Base-by-base conservation (phyloP, 768 basidiomycete genomes). In the Cystofilobasidium bisporidii region DNA sequence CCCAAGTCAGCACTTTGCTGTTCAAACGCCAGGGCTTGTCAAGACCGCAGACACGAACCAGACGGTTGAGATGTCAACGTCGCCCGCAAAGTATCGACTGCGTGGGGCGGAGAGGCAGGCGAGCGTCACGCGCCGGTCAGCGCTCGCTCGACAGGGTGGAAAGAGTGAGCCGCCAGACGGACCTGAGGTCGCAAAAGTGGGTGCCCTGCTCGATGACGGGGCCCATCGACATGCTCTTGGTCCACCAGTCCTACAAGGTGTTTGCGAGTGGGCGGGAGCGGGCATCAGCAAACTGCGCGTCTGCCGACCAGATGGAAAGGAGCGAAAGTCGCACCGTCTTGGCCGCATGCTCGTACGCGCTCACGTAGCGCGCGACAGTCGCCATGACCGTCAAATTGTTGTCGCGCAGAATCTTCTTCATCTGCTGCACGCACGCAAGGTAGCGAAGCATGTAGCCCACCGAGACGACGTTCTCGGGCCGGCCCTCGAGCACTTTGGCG, bases 51-150 rank as follows among this genome's bases (percentile, higher is more conserved):
- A n/a, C n/a, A 74, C 94, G 71, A 72, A 78, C 70, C 78, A 77
- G 43, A 78, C 77, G 40, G 83, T 83, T 61, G 84, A 79, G 69
- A 93, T 85, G 74, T 96, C 89, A 66, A 96, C 90, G 71, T 94
- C 89, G 20, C 94, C 94, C 61, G 92, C 94, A 74, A 98, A 97
- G 81, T 94, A 94, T 71, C 94, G 87, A n/a, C n/a, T n/a, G n/a
- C n/a, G n/a, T n/a, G n/a, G n/a, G n/a, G n/a, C n/a, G n/a, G n/a
- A n/a, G n/a, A n/a, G n/a, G n/a, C n/a, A n/a, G n/a, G n/a, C n/a
- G n/a, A n/a, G n/a, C n/a, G n/a, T n/a, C n/a, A n/a, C n/a, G n/a
- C n/a, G n/a, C n/a, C n/a, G n/a, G n/a, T n/a, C n/a, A n/a, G n/a
- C n/a, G n/a, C n/a, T n/a, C n/a, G n/a, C n/a, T n/a, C n/a, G n/a